Evolutionary conservation across 2,329 filamentous ascomycete species (phyloP).

Genomic region (Verticillium tricorpus): DNA sequence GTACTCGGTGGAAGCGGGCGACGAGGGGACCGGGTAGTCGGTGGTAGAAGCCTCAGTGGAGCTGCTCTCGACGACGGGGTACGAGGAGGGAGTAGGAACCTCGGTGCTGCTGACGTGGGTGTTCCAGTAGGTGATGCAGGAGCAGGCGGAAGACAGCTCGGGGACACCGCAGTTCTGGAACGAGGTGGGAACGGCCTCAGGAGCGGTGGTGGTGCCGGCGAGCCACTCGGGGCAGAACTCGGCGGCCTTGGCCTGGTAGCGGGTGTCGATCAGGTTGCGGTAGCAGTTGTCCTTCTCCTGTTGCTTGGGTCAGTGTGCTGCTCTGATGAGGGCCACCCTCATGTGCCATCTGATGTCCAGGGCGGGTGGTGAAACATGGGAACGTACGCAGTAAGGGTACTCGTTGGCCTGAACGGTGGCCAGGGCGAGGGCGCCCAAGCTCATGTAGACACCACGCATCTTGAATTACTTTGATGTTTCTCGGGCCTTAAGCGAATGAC

Average conservation of each 20-base stretch:
- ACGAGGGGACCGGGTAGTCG: conserved; percentile 19
- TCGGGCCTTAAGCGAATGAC: background rate
- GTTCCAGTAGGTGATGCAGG: conserved; percentile 26
- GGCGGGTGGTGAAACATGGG: background rate
- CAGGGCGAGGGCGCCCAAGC: conserved; percentile 1
- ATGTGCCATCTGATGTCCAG: background rate
- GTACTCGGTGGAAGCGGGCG: conserved; percentile 31
- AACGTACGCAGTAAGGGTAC: conserved; percentile 5
- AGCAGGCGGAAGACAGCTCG: conserved; percentile 27
- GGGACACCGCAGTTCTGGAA: conserved; percentile 21
- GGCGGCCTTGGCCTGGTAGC: conserved; percentile 21
- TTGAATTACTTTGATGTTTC: background rate
- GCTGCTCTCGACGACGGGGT: background rate
- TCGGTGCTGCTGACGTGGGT: background rate
- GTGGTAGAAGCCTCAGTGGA: background rate
- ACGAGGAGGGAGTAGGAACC: background rate
- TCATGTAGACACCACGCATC: conserved; percentile 1
- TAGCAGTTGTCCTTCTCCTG: conserved; percentile 27
- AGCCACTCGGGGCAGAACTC: conserved; percentile 27
- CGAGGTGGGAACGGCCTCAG: conserved; percentile 21
- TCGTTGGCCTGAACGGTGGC: conserved; percentile 2
- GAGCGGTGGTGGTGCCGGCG: conserved; percentile 19
- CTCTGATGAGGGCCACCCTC: background rate
- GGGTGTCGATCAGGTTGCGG: conserved; percentile 25
- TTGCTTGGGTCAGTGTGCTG: background rate